Percentiles rank a stretch among this genome's conserved stretches.
phyloP scores from a whole-genome alignment of 2,329 filamentous ascomycete genomes.

The Aspergillus ibericus region DNA sequence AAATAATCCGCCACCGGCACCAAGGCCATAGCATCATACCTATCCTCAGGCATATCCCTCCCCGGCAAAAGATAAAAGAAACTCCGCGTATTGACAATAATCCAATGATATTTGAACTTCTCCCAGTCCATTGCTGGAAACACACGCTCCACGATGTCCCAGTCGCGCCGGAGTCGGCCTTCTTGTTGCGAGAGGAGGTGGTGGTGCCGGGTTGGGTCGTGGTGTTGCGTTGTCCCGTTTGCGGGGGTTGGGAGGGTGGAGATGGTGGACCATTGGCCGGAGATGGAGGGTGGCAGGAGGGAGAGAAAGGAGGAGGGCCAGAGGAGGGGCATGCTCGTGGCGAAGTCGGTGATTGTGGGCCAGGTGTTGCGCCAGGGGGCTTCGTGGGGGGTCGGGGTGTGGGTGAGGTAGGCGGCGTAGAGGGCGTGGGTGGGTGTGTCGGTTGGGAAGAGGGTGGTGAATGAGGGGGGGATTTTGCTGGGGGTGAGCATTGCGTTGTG shows the following conservation, averaged over 20 bases:
- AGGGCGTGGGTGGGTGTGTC: constrained; percentile 67
- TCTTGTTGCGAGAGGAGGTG: constrained; percentile 52
- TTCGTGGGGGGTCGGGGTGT: constrained; percentile 50
- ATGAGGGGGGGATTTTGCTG: constrained; percentile 57
- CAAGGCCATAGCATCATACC: constrained; percentile 48
- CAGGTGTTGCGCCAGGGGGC: constrained; percentile 67
- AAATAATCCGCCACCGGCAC: constrained; percentile 51
- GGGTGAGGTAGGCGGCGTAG: constrained; percentile 66
- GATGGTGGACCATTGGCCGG: constrained; percentile 37
- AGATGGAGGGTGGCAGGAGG: constrained; percentile 39
- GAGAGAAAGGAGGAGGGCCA: constrained; percentile 49
- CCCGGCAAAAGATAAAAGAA: constrained; percentile 57
- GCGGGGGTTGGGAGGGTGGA: constrained; percentile 18
- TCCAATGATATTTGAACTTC: constrained; percentile 58
- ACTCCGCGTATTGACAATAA: constrained; percentile 60
- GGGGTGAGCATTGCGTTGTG: constrained; percentile 63
- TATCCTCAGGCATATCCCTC: constrained; percentile 36
- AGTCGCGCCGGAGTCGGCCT: constrained; percentile 53
- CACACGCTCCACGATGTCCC: constrained; percentile 44
- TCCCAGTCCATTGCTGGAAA: constrained; percentile 47
- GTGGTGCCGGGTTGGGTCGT: constrained; percentile 35
- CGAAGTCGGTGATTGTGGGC: constrained; percentile 63
- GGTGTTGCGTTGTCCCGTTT: constrained; percentile 27
- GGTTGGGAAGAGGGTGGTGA: constrained; percentile 54
- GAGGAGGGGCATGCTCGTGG: constrained; percentile 56